A percentile compares a stretch with the other conserved stretches of the same genome.
Conservation (phyloP, 2,329 filamentous ascomycete genomes). For the Ceratocystis ficicola region DNA sequence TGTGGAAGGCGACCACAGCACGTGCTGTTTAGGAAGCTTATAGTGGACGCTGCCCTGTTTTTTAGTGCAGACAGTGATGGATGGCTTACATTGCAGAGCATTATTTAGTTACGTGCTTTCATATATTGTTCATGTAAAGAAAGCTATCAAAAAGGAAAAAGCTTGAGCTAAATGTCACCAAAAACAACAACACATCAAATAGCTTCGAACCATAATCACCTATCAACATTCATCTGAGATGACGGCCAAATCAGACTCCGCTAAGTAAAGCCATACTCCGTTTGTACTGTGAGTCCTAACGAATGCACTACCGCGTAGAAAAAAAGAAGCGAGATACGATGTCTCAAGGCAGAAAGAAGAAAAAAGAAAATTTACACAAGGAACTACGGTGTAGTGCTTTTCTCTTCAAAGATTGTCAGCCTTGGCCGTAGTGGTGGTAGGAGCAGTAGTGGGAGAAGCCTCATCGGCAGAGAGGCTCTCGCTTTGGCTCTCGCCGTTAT, state of each 20-base stretch:
- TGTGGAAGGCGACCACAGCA: too few species aligned
- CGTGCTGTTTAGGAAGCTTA: too few species aligned
- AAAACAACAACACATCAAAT: neutral
- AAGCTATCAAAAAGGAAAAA: neutral
- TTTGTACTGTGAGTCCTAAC: conserved; percentile 17
- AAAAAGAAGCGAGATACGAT: conserved; percentile 3
- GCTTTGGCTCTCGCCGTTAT: conserved; percentile 47
- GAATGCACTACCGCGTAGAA: conserved; percentile 1
- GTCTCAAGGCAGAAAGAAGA: neutral
- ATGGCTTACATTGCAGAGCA: too few species aligned
- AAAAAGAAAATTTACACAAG: conserved; percentile 14
- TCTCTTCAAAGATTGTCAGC: neutral
- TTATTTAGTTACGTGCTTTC: too few species aligned
- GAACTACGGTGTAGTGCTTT: conserved; percentile 8
- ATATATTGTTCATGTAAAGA: neutral
- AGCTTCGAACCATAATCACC: neutral
- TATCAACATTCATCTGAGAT: neutral
- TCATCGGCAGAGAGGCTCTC: conserved; percentile 26
- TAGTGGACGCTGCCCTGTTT: too few species aligned
- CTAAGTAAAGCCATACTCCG: neutral
- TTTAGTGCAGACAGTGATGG: too few species aligned
- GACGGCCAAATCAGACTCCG: neutral
- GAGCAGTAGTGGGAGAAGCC: neutral
- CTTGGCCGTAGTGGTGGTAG: neutral
- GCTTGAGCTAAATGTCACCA: neutral